Percentiles rank a stretch among this genome's conserved stretches.
These are phyloP conservation scores for Starmerella khaoyaiensis DNA, from an alignment of 805 yeast genomes.

Conservation along the genomic window DNA sequence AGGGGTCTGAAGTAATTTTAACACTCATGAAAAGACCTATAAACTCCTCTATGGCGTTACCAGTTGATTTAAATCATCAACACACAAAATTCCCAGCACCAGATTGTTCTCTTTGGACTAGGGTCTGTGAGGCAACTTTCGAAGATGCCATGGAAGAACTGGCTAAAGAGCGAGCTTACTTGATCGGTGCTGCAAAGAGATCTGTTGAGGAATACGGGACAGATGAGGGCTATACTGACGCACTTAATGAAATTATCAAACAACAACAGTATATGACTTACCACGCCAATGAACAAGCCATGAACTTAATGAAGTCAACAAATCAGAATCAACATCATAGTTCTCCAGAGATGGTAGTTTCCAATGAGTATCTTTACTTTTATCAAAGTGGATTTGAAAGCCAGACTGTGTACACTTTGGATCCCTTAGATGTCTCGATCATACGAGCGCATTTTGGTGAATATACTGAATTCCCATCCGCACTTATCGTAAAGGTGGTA, in stretches of 20 bases:
- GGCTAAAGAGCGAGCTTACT: slow-evolving; percentile 44
- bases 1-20: slow-evolving; percentile 19
- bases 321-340: not conserved
- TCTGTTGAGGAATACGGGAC: slow-evolving; percentile 30
- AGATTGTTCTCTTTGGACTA: slow-evolving; percentile 36
- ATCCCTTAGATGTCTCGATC: slow-evolving; percentile 69
- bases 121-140: slow-evolving; percentile 56
- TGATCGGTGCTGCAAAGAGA: slow-evolving; percentile 39
- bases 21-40: slow-evolving; percentile 14
- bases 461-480: slow-evolving; percentile 56
- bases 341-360: not conserved
- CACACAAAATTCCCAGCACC: slow-evolving; percentile 25
- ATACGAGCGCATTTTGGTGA: slow-evolving; percentile 47
- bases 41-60: slow-evolving; percentile 13
- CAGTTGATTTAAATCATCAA: slow-evolving; percentile 6
- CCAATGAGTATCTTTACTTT: slow-evolving; percentile 34
- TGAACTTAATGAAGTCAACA: too few relatives aligned
- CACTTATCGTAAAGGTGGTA: slow-evolving; percentile 50
- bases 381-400: slow-evolving; percentile 69
- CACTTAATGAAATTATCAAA: slow-evolving; percentile 9
- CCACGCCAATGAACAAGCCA: too few relatives aligned
- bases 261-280: not conserved
- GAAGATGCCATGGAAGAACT: slow-evolving; percentile 42
- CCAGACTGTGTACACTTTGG: slow-evolving; percentile 50
- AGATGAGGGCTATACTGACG: slow-evolving; percentile 19